Evolutionary conservation across 2,329 filamentous ascomycete genomes (phyloP), one percentile per base, ranked within the genome.

Genomic region (Fusarium floridanum): DNA sequence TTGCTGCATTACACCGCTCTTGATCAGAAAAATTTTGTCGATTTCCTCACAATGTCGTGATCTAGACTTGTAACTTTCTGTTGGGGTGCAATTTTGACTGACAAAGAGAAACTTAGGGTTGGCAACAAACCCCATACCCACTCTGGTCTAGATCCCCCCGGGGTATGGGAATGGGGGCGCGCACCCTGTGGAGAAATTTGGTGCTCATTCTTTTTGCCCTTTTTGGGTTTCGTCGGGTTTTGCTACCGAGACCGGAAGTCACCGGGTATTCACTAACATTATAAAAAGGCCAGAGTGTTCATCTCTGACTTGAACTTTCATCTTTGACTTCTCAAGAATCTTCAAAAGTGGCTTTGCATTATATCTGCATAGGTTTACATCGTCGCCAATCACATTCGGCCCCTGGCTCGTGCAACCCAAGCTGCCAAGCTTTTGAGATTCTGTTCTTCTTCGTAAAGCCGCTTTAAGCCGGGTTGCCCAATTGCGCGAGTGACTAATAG

Each of bases 201-300:
- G 57, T 50, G 20, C 64, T 34, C 64, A 34, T 63, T 56, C 2
- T 67, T 57, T 67, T 68, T 41, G 22, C 64, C 56, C 12, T 48
- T 62, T 67, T 27, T 36, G 12, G 12, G 37, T 20, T 4, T 61
- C 24, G 12, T 69, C 48, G 48, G 57, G 32, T 57, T 17, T 50
- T 34, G 27, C 3, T 68, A 45, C 55, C 64, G 45, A 53, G n/a
- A 10, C 4, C 11, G 34, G 36, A 12, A 32, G 39, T 1, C 1
- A 32, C 20, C 27, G 17, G 27, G 27, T 4, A 20, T 12, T n/a
- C 32, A 7, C 17, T 20, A 17, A 14, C 11, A 37, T 17, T 37
- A 57, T 57, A 57, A 57, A 37, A n/a, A 12, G 32, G 22, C 16
- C 5, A 29, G 16, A 29, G 16, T 50, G 16, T 6, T 29, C 24